Conservation (phyloP, 2,329 filamentous ascomycete species). For the Ampelomyces quisqualis region DNA sequence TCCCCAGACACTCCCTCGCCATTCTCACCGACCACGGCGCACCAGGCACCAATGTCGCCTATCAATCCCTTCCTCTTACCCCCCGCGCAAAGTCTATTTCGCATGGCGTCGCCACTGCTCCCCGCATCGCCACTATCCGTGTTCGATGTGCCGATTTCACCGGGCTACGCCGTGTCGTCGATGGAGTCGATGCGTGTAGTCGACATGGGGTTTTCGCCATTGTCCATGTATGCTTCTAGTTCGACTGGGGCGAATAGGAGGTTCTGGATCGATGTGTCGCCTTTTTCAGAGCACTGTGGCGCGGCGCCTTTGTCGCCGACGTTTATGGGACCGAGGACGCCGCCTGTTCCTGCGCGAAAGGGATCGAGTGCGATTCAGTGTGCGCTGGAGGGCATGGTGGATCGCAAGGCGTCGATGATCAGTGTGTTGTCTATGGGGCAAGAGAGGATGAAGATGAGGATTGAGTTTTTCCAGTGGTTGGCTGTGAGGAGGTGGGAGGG, state of each 20-base stretch:
- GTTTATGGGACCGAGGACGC: conserved; percentile 16
- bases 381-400: neutral
- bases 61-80: conserved; percentile 20
- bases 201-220: neutral
- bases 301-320: conserved; percentile 12
- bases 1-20: conserved; percentile 19
- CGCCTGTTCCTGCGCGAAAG: conserved; percentile 6
- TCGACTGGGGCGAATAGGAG: neutral
- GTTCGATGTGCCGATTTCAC: conserved; percentile 17
- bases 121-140: conserved; percentile 21
- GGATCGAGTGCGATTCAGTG: neutral
- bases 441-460: conserved; percentile 4
- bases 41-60: conserved; percentile 10
- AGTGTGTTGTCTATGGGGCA: conserved; percentile 4
- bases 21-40: conserved; percentile 2
- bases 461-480: conserved; percentile 9
- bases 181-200: conserved; percentile 4
- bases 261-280: neutral
- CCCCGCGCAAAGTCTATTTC: conserved; percentile 3
- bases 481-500: conserved; percentile 7
- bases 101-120: conserved; percentile 13
- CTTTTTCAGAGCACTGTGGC: too few species aligned
- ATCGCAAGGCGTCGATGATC: conserved; percentile 2
- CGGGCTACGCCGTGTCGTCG: conserved; percentile 8
- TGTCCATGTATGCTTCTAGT: neutral